Conservation (phyloP, 371 early-diverging fungal species). For the Blakeslea trispora region DNA sequence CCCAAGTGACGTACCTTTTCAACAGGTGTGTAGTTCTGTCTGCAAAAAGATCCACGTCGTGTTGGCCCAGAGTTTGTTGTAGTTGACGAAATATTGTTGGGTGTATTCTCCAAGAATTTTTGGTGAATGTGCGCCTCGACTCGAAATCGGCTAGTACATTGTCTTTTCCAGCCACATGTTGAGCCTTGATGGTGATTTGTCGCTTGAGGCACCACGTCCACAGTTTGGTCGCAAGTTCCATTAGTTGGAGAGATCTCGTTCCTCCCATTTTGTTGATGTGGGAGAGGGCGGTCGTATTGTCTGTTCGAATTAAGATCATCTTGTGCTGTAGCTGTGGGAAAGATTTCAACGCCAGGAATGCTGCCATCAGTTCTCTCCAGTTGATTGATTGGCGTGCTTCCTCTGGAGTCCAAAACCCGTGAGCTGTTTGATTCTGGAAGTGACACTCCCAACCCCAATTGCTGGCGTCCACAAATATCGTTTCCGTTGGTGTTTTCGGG, state of each 20-base stretch:
- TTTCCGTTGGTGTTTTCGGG: slow-evolving; percentile 1
- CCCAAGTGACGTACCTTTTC: too few relatives aligned
- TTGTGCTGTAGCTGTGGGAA: slow-evolving; percentile 8
- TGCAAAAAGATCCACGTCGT: slow-evolving; percentile 20
- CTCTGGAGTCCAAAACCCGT: slow-evolving; percentile 18
- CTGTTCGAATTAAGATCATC: slow-evolving; percentile 24
- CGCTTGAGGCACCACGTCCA: slow-evolving; percentile 24
- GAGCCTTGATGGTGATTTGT: slow-evolving; percentile 18
- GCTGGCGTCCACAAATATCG: slow-evolving; percentile 21
- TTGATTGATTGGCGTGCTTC: slow-evolving; percentile 24
- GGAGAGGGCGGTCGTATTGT: slow-evolving; percentile 29
- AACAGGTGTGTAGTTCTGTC: slow-evolving; percentile 13
- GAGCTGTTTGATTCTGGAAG: background rate
- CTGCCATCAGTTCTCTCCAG: slow-evolving; percentile 21
- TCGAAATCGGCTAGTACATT: slow-evolving; percentile 21
- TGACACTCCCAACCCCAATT: slow-evolving; percentile 19
- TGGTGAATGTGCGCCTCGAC: slow-evolving; percentile 15
- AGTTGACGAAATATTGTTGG: slow-evolving; percentile 9
- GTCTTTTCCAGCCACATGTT: slow-evolving; percentile 22
- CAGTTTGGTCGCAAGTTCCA: slow-evolving; percentile 20
- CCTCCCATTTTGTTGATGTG: slow-evolving; percentile 36
- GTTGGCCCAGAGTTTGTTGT: slow-evolving; percentile 12
- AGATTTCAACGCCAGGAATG: too few relatives aligned
- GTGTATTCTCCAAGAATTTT: slow-evolving; percentile 19
- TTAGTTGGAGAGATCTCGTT: slow-evolving; percentile 21